phyloP scores from a whole-genome alignment of 2,329 filamentous ascomycete species.

The Hymenoscyphus scutula region DNA sequence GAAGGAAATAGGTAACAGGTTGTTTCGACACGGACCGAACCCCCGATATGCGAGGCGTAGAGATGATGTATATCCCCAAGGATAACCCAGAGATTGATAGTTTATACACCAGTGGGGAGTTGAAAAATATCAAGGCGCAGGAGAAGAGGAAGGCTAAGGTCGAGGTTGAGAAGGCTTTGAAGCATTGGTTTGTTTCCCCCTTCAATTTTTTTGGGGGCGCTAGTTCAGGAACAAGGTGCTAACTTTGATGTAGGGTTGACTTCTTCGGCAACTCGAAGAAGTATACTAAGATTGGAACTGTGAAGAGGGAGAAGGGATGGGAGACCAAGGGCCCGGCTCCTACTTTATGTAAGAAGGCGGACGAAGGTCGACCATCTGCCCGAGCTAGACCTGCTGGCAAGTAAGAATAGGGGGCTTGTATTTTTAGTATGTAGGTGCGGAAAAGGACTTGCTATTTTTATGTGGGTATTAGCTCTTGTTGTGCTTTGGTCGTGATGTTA shows the following conservation, averaged over 20 bases:
- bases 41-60: conserved; percentile 80
- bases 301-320: conserved; percentile 61
- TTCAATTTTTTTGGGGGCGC: neutral
- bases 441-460: neutral
- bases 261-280: conserved; percentile 80
- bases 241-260: conserved; percentile 48
- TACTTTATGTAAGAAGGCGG: conserved; percentile 66
- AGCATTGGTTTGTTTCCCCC: conserved; percentile 51
- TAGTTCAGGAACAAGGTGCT: neutral
- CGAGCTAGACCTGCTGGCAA: conserved; percentile 41
- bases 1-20: neutral
- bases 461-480: neutral
- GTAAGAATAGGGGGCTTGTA: conserved; percentile 22
- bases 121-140: conserved; percentile 52
- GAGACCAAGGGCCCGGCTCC: conserved; percentile 53
- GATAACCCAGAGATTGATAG: conserved; percentile 62
- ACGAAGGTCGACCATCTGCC: conserved; percentile 54
- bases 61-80: conserved; percentile 75
- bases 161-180: conserved; percentile 64
- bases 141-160: conserved; percentile 65
- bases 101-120: conserved; percentile 53
- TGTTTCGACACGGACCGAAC: conserved; percentile 72
- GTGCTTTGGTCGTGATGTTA: neutral
- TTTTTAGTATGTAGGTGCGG: neutral
- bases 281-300: conserved; percentile 76